A percentile compares a stretch with the other conserved stretches of the same genome.
These are phyloP conservation scores for Aeminium ludgeri DNA, from an alignment of 495 filamentous ascomycete species.

Conservation along the genomic window DNA sequence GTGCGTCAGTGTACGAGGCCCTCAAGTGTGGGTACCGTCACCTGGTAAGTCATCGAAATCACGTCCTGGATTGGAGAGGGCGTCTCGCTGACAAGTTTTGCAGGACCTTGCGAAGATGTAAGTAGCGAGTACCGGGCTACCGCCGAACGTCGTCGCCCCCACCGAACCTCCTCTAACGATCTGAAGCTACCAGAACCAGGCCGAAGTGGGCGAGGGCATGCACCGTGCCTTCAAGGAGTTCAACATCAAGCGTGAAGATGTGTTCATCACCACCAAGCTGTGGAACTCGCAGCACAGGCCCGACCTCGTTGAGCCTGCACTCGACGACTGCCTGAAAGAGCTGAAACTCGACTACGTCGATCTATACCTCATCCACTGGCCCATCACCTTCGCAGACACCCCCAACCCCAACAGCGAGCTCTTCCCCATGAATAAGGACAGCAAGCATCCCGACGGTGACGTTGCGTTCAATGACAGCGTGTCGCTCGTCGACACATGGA, in stretches of 20 bases:
- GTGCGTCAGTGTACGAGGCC: constrained; percentile 15
- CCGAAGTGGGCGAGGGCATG: constrained; percentile 16
- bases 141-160: not conserved
- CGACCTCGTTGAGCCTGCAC: constrained; percentile 13
- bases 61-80: constrained; percentile 9
- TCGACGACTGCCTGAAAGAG: constrained; percentile 17
- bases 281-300: constrained; percentile 23
- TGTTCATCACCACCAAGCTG: constrained; percentile 21
- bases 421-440: too few relatives aligned
- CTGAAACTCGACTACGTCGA: constrained; percentile 21
- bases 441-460: too few relatives aligned
- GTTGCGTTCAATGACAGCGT: too few relatives aligned
- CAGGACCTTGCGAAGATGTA: constrained; percentile 2
- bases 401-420: too few relatives aligned
- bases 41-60: constrained; percentile 12
- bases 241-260: constrained; percentile 15
- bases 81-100: not conserved
- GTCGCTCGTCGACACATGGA: constrained; percentile 5
- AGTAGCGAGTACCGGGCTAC: not conserved
- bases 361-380: constrained; percentile 25
- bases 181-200: constrained; percentile 19
- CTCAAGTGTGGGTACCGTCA: constrained; percentile 19
- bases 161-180: not conserved
- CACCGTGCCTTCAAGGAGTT: constrained; percentile 9
- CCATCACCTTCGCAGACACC: constrained; percentile 12